Conservation (phyloP, 495 filamentous ascomycete genomes). For the Parathielavia appendiculata region DNA sequence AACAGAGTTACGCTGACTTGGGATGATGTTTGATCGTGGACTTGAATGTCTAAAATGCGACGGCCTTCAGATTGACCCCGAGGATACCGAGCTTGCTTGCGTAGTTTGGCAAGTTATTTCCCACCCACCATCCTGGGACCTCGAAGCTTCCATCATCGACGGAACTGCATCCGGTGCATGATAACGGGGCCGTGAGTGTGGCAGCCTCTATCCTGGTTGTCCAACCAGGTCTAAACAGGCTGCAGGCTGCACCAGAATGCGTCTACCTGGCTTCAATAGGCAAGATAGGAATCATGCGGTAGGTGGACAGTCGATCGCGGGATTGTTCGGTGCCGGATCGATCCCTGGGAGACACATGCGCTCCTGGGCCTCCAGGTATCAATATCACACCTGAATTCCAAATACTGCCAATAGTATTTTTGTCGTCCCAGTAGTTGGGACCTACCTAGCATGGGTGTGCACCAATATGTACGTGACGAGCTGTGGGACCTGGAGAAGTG, state of each 20-base stretch:
- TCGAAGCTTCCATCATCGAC: neutral
- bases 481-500: neutral
- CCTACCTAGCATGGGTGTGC: neutral
- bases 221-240: neutral
- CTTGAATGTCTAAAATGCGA: no score
- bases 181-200: neutral
- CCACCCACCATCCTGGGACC: neutral
- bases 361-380: neutral
- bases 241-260: neutral
- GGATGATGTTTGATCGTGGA: no score
- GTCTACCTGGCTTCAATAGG: no score
- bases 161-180: constrained; percentile 11
- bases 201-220: no score
- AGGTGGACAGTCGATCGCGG: no score
- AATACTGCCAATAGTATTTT: no score
- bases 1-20: no score
- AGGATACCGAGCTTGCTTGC: no score
- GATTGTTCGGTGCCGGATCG: neutral
- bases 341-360: no score
- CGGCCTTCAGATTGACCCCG: no score
- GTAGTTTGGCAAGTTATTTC: neutral
- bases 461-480: neutral
- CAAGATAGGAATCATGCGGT: no score
- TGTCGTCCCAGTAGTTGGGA: neutral
- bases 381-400: neutral